Evolutionary conservation across 1,284 basidiomycete genomes (phyloP), one percentile per base, ranked within the genome.

Genomic region (Cryptococcus sp.): DNA sequence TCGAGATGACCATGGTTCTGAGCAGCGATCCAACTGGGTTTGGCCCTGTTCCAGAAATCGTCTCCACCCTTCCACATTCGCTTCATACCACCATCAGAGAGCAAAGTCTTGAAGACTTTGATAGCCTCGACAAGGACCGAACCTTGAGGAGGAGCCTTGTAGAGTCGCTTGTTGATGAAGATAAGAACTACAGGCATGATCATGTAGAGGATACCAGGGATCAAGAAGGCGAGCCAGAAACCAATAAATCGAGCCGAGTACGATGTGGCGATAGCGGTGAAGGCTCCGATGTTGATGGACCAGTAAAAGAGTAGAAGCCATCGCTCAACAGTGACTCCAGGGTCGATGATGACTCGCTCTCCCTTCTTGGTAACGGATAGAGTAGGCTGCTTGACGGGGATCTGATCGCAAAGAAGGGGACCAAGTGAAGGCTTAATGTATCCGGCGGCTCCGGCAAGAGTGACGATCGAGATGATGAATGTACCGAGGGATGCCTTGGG

Each of bases 121-220:
- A 58, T 16, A 40, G 72, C 61, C 39, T 75, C 69, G 31, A 59
- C 34, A 9, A 78, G 59, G 7, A 78, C 72, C 1, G 75, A 76
- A 4, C 78, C 77, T 7, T 67, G 60, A 7, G 77, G 75, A 10
- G 76, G 74, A 1, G 64, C 65, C 50, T 67, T 70, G 63, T 69
- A 64, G 46, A 78, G 69, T 37, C 59, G 55, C 48, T 76, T 75
- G 53, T 60, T 62, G 9, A 68, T 66, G 25, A 72, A 50, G 34
- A 59, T 52, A 18, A 78, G 66, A 10, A 77, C 72, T 49, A 76
- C 60, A 16, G 78, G 70, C 59, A 73, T 72, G 46, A 78, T 49
- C 46, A 74, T 57, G 62, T 77, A 78, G 46, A 78, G 60, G 50
- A 77, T 64, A n/a, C 72, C 75, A 2, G 77, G 77, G 3, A 77